Percentiles rank a stretch among this genome's conserved stretches.
Conservation (phyloP, 768 basidiomycete genomes). For the Rhodocollybia butyracea region DNA sequence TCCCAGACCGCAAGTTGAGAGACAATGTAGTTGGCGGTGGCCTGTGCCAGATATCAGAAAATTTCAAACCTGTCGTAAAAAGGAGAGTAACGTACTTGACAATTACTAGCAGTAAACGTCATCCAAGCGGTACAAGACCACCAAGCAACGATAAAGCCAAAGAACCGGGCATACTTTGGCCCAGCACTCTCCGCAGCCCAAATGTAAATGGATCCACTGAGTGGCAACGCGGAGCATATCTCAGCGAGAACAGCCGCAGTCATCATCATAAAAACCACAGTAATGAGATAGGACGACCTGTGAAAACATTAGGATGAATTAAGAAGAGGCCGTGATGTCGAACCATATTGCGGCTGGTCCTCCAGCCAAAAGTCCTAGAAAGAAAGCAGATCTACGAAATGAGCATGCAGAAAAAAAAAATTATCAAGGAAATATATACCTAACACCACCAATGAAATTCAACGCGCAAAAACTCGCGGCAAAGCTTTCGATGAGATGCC, state of each 20-base stretch:
- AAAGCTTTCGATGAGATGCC: conserved; percentile 82
- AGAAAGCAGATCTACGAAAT: conserved; percentile 63
- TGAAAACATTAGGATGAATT: conserved; percentile 9
- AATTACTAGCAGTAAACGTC: conserved; percentile 87
- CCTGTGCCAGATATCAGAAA: conserved; percentile 37
- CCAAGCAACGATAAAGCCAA: conserved; percentile 90
- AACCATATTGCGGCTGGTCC: conserved; percentile 87
- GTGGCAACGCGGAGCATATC: conserved; percentile 82
- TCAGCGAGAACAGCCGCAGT: conserved; percentile 87
- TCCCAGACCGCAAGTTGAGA: conserved; percentile 82
- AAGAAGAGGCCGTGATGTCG: conserved; percentile 5
- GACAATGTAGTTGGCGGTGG: conserved; percentile 86
- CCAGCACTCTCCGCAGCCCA: conserved; percentile 95
- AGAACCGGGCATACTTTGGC: conserved; percentile 79
- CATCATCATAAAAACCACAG: conserved; percentile 84
- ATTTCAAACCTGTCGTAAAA: not conserved
- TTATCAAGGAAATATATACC: conserved; percentile 38
- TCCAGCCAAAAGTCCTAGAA: conserved; percentile 79
- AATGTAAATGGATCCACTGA: conserved; percentile 91
- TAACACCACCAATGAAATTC: conserved; percentile 86
- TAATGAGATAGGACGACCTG: conserved; percentile 84
- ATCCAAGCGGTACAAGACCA: conserved; percentile 97
- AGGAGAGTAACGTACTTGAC: conserved; percentile 52
- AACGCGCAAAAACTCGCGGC: conserved; percentile 86
- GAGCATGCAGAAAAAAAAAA: not conserved